Conservation (phyloP, 2,329 filamentous ascomycete genomes). For the Corinectria fuckeliana region DNA sequence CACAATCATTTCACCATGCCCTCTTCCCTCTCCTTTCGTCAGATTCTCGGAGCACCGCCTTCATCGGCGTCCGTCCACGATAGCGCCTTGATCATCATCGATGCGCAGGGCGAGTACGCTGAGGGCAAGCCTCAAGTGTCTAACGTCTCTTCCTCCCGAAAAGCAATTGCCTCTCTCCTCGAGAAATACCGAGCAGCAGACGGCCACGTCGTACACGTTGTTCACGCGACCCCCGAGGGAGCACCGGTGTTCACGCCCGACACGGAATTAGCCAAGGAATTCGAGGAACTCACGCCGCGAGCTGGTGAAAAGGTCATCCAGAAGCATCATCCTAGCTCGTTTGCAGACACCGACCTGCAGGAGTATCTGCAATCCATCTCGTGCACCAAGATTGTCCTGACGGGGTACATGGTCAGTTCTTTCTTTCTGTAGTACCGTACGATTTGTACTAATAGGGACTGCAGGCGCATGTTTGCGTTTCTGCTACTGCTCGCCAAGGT, state of each 20-base stretch:
- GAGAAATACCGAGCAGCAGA: slow-evolving; percentile 63
- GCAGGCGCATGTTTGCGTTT: slow-evolving; percentile 69
- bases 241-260: slow-evolving; percentile 71
- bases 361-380: slow-evolving; percentile 55
- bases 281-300: slow-evolving; percentile 62
- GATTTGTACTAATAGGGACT: not conserved
- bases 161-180: slow-evolving; percentile 63
- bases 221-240: slow-evolving; percentile 64
- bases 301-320: slow-evolving; percentile 62
- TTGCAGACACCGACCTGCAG: slow-evolving; percentile 66
- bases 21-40: slow-evolving; percentile 45
- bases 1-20: not conserved
- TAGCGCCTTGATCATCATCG: slow-evolving; percentile 70
- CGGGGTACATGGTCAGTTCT: slow-evolving; percentile 61
- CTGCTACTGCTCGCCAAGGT: slow-evolving; percentile 66
- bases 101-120: slow-evolving; percentile 74
- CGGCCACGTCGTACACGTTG: slow-evolving; percentile 63
- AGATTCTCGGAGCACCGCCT: slow-evolving; percentile 59
- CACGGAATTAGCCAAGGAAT: slow-evolving; percentile 65
- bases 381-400: slow-evolving; percentile 66
- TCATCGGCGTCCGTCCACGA: slow-evolving; percentile 64
- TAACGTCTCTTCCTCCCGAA: slow-evolving; percentile 59
- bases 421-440: not conserved
- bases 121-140: slow-evolving; percentile 62
- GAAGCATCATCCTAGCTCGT: slow-evolving; percentile 66